These are phyloP conservation scores for Arthromyces matolae DNA, from an alignment of 768 basidiomycete genomes.

Conservation along the genomic window DNA sequence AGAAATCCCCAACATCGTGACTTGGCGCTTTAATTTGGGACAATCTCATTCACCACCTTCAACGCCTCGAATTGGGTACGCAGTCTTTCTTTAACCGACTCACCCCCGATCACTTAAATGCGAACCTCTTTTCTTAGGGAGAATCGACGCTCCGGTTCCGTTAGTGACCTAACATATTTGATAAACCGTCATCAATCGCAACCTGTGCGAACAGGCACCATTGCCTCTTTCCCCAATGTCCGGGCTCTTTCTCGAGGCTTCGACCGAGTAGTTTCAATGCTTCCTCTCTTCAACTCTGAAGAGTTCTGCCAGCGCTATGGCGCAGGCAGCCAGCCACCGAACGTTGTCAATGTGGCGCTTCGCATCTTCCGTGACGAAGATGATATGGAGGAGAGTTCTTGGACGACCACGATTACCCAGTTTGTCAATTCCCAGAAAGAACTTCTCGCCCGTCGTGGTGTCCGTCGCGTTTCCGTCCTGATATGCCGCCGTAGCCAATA, in stretches of 20 bases:
- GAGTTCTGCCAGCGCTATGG: slow-evolving; percentile 81
- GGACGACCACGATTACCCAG: slow-evolving; percentile 66
- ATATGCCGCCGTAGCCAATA: slow-evolving; percentile 91
- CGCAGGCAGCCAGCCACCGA: slow-evolving; percentile 68
- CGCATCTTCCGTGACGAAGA: slow-evolving; percentile 82
- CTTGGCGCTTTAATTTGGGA: slow-evolving; percentile 95
- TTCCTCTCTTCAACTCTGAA: slow-evolving; percentile 68
- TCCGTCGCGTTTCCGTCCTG: slow-evolving; percentile 88
- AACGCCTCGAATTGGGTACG: slow-evolving; percentile 68
- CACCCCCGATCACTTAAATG: no score
- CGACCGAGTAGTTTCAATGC: slow-evolving; percentile 61
- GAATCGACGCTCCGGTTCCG: slow-evolving; percentile 80
- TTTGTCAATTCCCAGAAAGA: slow-evolving; percentile 68
- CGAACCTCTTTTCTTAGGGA: slow-evolving; percentile 44
- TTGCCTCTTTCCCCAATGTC: slow-evolving; percentile 85
- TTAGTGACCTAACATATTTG: slow-evolving; percentile 93
- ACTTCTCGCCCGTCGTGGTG: slow-evolving; percentile 68
- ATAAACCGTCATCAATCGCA: slow-evolving; percentile 84
- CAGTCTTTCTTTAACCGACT: neutral
- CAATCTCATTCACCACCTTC: slow-evolving; percentile 83
- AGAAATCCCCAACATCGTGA: slow-evolving; percentile 74
- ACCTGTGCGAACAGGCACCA: slow-evolving; percentile 85
- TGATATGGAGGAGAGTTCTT: slow-evolving; percentile 72
- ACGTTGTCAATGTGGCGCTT: slow-evolving; percentile 91
- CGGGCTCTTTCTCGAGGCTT: slow-evolving; percentile 69